A percentile compares a stretch with the other conserved stretches of the same genome.
Conservation (phyloP, 2,329 filamentous ascomycete species). For the Cylindrodendrum hubeiense region DNA sequence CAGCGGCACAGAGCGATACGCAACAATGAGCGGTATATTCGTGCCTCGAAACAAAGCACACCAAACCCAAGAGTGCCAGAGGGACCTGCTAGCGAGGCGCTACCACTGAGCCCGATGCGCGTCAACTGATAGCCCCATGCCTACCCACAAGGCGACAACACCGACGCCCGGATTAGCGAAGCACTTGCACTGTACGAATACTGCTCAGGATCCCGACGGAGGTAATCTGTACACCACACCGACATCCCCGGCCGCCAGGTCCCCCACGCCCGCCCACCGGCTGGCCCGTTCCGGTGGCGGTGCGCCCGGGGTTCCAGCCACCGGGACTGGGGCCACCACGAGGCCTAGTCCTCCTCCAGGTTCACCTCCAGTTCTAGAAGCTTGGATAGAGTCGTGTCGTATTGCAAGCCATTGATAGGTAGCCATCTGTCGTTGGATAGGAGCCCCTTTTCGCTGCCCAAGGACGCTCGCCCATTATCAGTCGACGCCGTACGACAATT, state of each 20-base stretch:
- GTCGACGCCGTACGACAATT: constrained; percentile 14
- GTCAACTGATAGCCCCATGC: background rate
- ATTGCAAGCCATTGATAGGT: constrained; percentile 18
- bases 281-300: constrained; percentile 13
- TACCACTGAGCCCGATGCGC: background rate
- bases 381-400: constrained; percentile 11
- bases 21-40: background rate
- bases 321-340: constrained; percentile 13
- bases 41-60: constrained; percentile 1
- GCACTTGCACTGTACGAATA: background rate
- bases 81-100: constrained; percentile 10
- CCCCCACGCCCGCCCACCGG: constrained; percentile 10
- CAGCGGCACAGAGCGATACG: background rate
- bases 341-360: constrained; percentile 6
- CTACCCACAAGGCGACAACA: background rate
- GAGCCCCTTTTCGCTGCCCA: background rate
- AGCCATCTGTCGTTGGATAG: background rate
- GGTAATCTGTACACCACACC: background rate
- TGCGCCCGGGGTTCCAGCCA: background rate
- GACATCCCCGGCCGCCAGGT: background rate
- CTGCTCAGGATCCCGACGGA: background rate
- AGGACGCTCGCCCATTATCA: background rate
- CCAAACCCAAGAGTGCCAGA: background rate
- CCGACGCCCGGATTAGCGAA: background rate
- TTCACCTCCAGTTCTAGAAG: constrained; percentile 18